Base-by-base conservation (phyloP, 768 basidiomycete species). In the Lentinula detonsa region DNA sequence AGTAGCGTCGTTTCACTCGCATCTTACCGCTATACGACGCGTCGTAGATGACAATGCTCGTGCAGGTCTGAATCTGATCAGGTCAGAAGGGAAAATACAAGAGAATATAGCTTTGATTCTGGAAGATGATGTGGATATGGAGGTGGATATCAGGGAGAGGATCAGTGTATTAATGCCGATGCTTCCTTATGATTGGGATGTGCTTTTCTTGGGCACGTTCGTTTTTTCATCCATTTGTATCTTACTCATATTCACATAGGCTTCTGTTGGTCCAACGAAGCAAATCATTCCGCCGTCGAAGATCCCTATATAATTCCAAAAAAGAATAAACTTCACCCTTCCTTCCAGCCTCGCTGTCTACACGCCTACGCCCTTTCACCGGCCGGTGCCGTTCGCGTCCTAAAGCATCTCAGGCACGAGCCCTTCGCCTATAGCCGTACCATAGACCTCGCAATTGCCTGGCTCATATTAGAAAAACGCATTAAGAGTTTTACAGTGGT, bases 71-170 rank as follows among this genome's bases (percentile, higher is more conserved):
- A 28, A 49, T 51, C 28, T 60, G 3, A 33, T n/a, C 11, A 50
- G 51, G 34, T 35, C 18, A 18, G 28, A 45, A 16, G 51, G 51
- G 6, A 60, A 50, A 10, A 28, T n/a, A 4, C 59, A 60, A 48
- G 40, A 50, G 6, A 31, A 60, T 6, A 53, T 76, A 3, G 70
- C 69, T 0, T 43, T 83, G 4, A 69, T 83, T 7, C 69, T 83
- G 16, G 82, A 84, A 62, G 83, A 84, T 62, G 81, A 83, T 58
- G 69, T 83, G 13, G 79, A 84, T 65, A 77, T 83, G 72, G 82
- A 83, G 65, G 73, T 67, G 16, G 74, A 81, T 56, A 68, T 79
- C 3, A 57, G 69, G 6, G 39, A 58, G 4, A 69, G 72, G 21
- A 61, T 84, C 48, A 59, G 63, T 33, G 60, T 58, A 10, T 37